Percentiles rank a stretch among this genome's conserved stretches.
Evolutionary conservation across 2,329 filamentous ascomycete species (phyloP).

Genomic region (Claviceps cyperi): DNA sequence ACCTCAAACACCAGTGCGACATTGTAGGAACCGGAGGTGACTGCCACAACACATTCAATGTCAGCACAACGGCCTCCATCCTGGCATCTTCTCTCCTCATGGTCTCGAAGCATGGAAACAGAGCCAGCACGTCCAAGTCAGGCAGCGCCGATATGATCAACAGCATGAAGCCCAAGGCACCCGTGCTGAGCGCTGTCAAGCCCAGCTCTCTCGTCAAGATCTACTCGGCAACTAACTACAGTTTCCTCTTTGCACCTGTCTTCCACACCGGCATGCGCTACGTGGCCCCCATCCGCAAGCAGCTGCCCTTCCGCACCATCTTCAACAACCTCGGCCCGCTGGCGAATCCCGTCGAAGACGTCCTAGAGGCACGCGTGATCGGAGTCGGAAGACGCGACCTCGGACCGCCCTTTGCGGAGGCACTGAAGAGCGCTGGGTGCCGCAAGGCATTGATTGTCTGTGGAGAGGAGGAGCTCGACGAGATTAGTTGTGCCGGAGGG

Average conservation of each 20-base stretch:
- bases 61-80: constrained; percentile 89
- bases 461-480: constrained; percentile 87
- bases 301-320: constrained; percentile 87
- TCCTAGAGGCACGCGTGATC: constrained; percentile 81
- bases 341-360: constrained; percentile 73
- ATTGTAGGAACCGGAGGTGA: constrained; percentile 97
- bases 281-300: constrained; percentile 70
- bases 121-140: constrained; percentile 86
- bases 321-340: constrained; percentile 94
- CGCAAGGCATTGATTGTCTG: constrained; percentile 84
- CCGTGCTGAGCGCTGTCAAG: constrained; percentile 59
- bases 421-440: constrained; percentile 59
- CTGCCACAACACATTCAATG: constrained; percentile 95
- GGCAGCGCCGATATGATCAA: constrained; percentile 86
- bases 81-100: constrained; percentile 73
- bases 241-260: constrained; percentile 87
- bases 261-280: constrained; percentile 94
- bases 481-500: constrained; percentile 78
- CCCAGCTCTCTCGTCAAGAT: constrained; percentile 56
- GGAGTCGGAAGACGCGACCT: constrained; percentile 81
- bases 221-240: constrained; percentile 75
- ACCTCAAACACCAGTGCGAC: constrained; percentile 43
- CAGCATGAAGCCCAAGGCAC: constrained; percentile 56
- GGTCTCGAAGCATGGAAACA: constrained; percentile 91
- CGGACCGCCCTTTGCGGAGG: constrained; percentile 78